Evolutionary conservation across 768 basidiomycete genomes (phyloP).

Genomic region (Boletus eberwhitei): DNA sequence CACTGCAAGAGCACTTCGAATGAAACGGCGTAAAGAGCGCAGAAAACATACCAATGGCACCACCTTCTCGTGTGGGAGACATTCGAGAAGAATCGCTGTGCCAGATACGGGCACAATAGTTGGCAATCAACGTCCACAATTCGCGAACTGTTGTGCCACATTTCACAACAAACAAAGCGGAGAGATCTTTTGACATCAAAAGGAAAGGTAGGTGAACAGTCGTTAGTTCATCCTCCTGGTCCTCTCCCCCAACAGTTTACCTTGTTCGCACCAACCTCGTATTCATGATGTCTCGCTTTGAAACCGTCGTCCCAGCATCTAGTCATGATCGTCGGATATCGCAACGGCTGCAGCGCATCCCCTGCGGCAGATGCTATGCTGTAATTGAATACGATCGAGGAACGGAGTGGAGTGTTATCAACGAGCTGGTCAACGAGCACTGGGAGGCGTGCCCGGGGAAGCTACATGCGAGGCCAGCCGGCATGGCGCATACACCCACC

Average conservation of each 20-base stretch:
- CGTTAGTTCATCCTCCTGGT: slow-evolving; percentile 2
- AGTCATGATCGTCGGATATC: slow-evolving; percentile 11
- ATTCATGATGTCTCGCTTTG: slow-evolving; percentile 19
- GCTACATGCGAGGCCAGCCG: slow-evolving; percentile 11
- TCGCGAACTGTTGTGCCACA: slow-evolving; percentile 14
- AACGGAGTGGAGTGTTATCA: slow-evolving; percentile 25
- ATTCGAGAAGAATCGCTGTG: slow-evolving; percentile 17
- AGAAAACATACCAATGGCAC: slow-evolving; percentile 20
- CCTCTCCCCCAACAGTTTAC: slow-evolving; percentile 5
- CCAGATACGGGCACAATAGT: slow-evolving; percentile 23
- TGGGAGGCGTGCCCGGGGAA: slow-evolving; percentile 25
- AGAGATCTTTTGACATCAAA: slow-evolving; percentile 21
- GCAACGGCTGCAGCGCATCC: slow-evolving; percentile 12
- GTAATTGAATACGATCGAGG: slow-evolving; percentile 28
- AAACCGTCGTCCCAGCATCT: slow-evolving; percentile 5
- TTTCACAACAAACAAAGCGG: slow-evolving; percentile 34
- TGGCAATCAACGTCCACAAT: slow-evolving; percentile 17
- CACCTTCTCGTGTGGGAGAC: slow-evolving; percentile 19
- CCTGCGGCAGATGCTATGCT: slow-evolving; percentile 27
- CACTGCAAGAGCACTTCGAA: slow-evolving; percentile 16
- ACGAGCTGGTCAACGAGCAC: slow-evolving; percentile 27
- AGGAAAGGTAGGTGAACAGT: slow-evolving; percentile 10
- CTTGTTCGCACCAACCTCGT: slow-evolving; percentile 9
- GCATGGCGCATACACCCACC: slow-evolving; percentile 12
- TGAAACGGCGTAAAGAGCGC: slow-evolving; percentile 22